Conservation (phyloP, 1,139 yeast species). For the Kluyveromyces marxianus region DNA sequence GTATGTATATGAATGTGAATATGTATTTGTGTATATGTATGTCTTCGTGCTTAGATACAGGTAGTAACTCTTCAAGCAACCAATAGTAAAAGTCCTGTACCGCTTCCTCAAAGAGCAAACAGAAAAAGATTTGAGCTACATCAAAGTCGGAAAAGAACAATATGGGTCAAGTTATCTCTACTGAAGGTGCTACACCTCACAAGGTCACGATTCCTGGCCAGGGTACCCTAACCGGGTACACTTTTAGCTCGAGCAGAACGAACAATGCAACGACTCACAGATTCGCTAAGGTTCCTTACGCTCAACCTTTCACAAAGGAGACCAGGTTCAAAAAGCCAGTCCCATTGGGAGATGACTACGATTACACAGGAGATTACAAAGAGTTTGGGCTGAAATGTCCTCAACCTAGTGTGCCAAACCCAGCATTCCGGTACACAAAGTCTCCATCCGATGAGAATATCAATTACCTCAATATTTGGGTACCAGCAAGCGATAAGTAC, state of each 20-base stretch:
- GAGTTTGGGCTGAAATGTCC: constrained; percentile 32
- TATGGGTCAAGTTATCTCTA: constrained; percentile 4
- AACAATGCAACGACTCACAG: constrained; percentile 8
- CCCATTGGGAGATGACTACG: constrained; percentile 28
- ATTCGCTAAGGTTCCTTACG: constrained; percentile 16
- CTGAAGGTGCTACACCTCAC: neutral
- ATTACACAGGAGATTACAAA: constrained; percentile 34
- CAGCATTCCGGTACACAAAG: constrained; percentile 19
- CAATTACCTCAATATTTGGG: constrained; percentile 35
- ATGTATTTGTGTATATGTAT: too few species aligned
- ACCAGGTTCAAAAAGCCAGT: constrained; percentile 28
- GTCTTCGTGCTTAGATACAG: too few species aligned
- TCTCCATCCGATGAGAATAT: constrained; percentile 30
- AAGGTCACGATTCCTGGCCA: constrained; percentile 5
- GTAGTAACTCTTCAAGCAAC: too few species aligned
- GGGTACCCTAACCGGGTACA: constrained; percentile 9
- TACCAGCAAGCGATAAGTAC: constrained; percentile 33
- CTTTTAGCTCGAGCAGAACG: constrained; percentile 5
- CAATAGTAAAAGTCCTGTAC: neutral
- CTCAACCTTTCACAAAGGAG: constrained; percentile 23
- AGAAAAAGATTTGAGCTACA: neutral
- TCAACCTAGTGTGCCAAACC: constrained; percentile 30
- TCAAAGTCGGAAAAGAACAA: neutral
- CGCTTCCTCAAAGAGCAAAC: neutral
- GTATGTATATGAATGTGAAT: too few species aligned